These are phyloP conservation scores for Exophiala spinifera DNA, from an alignment of 2,329 filamentous ascomycete species.

Conservation along the genomic window DNA sequence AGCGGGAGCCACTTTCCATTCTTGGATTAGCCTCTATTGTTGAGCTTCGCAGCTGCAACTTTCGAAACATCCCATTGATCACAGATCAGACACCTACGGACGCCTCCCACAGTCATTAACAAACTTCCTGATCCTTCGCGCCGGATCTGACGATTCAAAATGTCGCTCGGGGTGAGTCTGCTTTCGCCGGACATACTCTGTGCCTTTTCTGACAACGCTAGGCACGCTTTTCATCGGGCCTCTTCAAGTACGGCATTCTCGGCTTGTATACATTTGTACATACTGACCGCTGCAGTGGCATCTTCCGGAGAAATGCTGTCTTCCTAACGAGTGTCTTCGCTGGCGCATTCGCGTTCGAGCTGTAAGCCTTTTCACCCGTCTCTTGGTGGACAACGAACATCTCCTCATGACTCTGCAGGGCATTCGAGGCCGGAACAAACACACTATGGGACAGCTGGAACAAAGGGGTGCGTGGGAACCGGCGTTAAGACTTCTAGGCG, in stretches of 20 bases:
- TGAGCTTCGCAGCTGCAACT: not conserved
- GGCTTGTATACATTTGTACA: not conserved
- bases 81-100: not conserved
- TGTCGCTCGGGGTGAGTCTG: constrained; percentile 47
- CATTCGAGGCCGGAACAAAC: constrained; percentile 78
- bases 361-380: constrained; percentile 61
- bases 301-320: constrained; percentile 82
- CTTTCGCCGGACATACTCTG: not conserved
- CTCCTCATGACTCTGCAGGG: constrained; percentile 50
- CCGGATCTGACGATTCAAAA: constrained; percentile 9
- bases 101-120: not conserved
- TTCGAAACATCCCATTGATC: not conserved
- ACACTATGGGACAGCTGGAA: constrained; percentile 83
- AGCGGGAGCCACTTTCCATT: too few species aligned
- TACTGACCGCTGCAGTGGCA: constrained; percentile 53
- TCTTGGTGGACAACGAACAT: not conserved
- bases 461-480: constrained; percentile 69
- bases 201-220: constrained; percentile 18
- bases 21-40: too few species aligned
- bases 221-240: constrained; percentile 48
- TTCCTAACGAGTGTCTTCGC: constrained; percentile 86
- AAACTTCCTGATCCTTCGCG: not conserved
- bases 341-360: constrained; percentile 84
- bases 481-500: not conserved
- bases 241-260: constrained; percentile 58